Percentiles rank a stretch among this genome's conserved stretches.
Evolutionary conservation across 805 yeast species (phyloP).

Genomic region (Candida stauntonica): DNA sequence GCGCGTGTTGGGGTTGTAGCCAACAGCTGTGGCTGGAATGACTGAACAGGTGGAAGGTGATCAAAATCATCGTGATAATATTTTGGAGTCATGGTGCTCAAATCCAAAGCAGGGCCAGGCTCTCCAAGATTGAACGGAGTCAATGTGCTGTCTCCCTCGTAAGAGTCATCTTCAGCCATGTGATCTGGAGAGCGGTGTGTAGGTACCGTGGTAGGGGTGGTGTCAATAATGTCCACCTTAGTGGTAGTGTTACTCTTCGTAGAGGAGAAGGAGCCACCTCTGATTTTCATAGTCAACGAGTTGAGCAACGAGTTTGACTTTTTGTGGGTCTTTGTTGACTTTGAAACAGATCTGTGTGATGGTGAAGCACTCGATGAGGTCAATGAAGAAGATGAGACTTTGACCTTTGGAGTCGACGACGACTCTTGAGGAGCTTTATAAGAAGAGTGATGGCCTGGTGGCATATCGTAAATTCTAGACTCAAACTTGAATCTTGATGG

Average conservation of each 20-base stretch:
- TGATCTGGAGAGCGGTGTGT: neutral
- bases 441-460: slow-evolving; percentile 14
- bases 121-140: slow-evolving; percentile 27
- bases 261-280: slow-evolving; percentile 20
- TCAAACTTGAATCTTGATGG: slow-evolving; percentile 33
- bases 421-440: neutral
- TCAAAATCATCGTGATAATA: slow-evolving; percentile 68
- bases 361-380: slow-evolving; percentile 4
- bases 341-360: slow-evolving; percentile 8
- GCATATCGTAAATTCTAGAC: slow-evolving; percentile 35
- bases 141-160: slow-evolving; percentile 23
- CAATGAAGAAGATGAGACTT: neutral
- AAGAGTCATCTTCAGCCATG: neutral
- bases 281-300: slow-evolving; percentile 17
- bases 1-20: neutral
- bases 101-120: slow-evolving; percentile 27
- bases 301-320: slow-evolving; percentile 23
- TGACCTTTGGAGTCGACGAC: slow-evolving; percentile 7
- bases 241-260: slow-evolving; percentile 3
- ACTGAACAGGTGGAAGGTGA: neutral
- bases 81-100: slow-evolving; percentile 24
- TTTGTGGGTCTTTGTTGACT: slow-evolving; percentile 14
- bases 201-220: neutral
- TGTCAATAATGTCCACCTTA: too few relatives aligned
- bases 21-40: neutral